phyloP scores from a whole-genome alignment of 306 rosid genomes.

The Quercus suber region DNA sequence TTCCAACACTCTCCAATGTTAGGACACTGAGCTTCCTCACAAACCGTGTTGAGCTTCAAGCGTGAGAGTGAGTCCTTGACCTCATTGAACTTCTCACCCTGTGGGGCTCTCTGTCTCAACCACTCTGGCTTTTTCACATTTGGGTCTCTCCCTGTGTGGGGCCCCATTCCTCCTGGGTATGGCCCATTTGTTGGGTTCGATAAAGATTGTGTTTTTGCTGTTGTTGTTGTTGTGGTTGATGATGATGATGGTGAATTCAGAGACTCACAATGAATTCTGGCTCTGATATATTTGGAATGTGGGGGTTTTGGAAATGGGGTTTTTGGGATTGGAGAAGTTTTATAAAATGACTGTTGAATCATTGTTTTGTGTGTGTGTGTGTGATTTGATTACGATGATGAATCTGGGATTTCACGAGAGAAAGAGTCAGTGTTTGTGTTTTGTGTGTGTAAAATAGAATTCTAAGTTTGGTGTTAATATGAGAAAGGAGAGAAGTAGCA shows the following conservation, averaged over 20 bases:
- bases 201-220: conserved; percentile 7
- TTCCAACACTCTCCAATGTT: conserved; percentile 99
- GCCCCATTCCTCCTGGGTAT: conserved; percentile 57
- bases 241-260: conserved; percentile 20
- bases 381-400: neutral
- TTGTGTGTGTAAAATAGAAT: neutral
- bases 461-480: neutral
- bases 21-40: conserved; percentile 97
- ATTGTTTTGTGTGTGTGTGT: conserved; percentile 3
- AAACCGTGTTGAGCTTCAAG: conserved; percentile 82
- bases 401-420: neutral
- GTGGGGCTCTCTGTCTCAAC: conserved; percentile 87
- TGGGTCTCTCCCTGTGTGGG: conserved; percentile 78
- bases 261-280: conserved; percentile 42
- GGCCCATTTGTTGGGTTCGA: conserved; percentile 36
- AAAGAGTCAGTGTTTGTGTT: neutral
- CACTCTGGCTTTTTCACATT: conserved; percentile 72
- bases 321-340: conserved; percentile 20
- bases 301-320: conserved; percentile 15
- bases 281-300: neutral
- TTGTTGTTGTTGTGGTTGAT: too few relatives aligned
- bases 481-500: neutral
- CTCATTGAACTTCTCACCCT: conserved; percentile 58
- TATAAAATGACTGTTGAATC: conserved; percentile 39
- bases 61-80: conserved; percentile 64